Evolutionary conservation across 2,329 filamentous ascomycete species (phyloP).

Genomic region (Curvularia hawaiiensis): DNA sequence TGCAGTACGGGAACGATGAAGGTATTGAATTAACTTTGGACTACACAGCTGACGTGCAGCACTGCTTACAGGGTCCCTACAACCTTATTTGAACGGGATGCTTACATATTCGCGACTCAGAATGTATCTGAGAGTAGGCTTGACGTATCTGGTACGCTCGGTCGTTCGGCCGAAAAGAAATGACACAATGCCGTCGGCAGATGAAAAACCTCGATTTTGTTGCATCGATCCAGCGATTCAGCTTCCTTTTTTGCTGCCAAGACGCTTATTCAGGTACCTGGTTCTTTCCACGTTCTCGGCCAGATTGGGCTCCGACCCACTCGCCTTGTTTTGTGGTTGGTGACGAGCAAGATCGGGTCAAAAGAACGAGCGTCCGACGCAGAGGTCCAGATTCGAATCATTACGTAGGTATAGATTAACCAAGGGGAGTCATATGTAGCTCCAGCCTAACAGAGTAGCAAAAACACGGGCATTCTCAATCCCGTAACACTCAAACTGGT

Average conservation of each 20-base stretch:
- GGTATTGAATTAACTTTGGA: not conserved
- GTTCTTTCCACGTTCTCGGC: not conserved
- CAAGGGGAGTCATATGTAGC: not conserved
- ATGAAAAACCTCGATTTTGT: not conserved
- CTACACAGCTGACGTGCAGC: not conserved
- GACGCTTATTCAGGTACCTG: constrained; percentile 7
- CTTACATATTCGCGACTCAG: not conserved
- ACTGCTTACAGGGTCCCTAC: not conserved
- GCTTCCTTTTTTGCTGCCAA: constrained; percentile 5
- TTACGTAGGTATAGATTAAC: not conserved
- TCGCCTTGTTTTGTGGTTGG: not conserved
- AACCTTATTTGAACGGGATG: not conserved
- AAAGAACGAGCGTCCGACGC: not conserved
- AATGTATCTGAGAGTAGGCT: too few species aligned
- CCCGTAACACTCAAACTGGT: not conserved
- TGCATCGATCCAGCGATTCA: constrained; percentile 2
- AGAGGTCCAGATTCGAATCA: not conserved
- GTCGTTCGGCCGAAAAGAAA: constrained; percentile 3
- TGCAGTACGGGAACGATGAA: not conserved
- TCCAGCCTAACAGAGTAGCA: not conserved
- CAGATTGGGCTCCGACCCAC: not conserved
- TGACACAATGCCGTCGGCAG: constrained; percentile 1
- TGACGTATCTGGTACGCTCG: not conserved
- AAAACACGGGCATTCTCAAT: not conserved
- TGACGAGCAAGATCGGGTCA: not conserved